Percentiles rank a stretch among this genome's conserved stretches.
Evolutionary conservation across 306 rosid species (phyloP).

Genomic region (Albizia julibrissin): DNA sequence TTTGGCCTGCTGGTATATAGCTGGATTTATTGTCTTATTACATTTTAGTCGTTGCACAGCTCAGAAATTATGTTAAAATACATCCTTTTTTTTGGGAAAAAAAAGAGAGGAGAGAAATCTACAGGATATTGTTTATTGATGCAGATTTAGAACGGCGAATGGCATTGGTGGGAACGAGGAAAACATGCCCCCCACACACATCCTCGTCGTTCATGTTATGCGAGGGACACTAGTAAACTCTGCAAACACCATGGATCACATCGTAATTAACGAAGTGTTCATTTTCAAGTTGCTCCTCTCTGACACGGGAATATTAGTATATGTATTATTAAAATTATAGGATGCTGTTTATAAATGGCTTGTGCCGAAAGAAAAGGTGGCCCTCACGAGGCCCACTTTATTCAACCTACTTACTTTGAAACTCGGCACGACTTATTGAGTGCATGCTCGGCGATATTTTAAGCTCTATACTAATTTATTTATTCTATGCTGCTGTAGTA

Average conservation of each 20-base stretch:
- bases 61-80: constrained; percentile 1
- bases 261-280: constrained; percentile 29
- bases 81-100: too few species aligned
- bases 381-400: constrained; percentile 46
- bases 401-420: constrained; percentile 15
- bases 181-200: constrained; percentile 45
- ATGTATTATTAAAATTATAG: constrained; percentile 9
- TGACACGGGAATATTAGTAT: constrained; percentile 24
- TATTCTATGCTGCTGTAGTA: background rate
- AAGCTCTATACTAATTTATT: background rate
- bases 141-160: constrained; percentile 33
- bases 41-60: constrained; percentile 26
- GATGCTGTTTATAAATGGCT: constrained; percentile 31
- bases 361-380: constrained; percentile 64
- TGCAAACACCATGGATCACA: constrained; percentile 17
- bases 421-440: constrained; percentile 33
- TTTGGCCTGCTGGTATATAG: constrained; percentile 23
- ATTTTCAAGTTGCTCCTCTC: constrained; percentile 24
- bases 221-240: constrained; percentile 21
- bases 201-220: constrained; percentile 18
- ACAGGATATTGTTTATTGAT: constrained; percentile 6
- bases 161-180: constrained; percentile 36
- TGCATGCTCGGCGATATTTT: background rate
- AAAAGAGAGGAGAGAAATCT: background rate
- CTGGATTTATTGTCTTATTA: constrained; percentile 26